Evolutionary conservation across 176 grass and related monocot genomes (phyloP).

Genomic region (Elymus sibiricus): DNA sequence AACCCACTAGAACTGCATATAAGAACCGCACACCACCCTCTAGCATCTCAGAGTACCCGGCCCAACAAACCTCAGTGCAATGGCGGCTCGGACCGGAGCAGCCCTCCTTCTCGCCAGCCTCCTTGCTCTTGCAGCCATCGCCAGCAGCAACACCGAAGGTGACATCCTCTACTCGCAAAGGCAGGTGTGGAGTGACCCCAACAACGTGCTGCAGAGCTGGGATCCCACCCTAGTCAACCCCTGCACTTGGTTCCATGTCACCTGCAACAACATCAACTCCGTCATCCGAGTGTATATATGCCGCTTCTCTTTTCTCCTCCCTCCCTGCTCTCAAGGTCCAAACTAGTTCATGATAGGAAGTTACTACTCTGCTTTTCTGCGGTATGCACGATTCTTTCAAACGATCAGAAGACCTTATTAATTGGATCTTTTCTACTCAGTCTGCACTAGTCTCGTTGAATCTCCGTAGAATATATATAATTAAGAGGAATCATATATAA

Average conservation of each 20-base stretch:
- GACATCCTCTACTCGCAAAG: constrained; percentile 43
- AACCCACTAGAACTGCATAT: neutral
- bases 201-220: constrained; percentile 40
- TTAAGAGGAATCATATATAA: neutral
- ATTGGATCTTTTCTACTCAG: neutral
- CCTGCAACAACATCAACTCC: constrained; percentile 35
- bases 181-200: constrained; percentile 16
- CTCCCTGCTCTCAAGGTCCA: neutral
- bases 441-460: neutral
- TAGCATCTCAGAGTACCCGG: neutral
- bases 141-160: constrained; percentile 45
- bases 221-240: constrained; percentile 46
- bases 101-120: neutral
- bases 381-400: too few species aligned
- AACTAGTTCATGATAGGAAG: too few species aligned
- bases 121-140: constrained; percentile 27
- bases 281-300: constrained; percentile 41
- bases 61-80: constrained; percentile 1
- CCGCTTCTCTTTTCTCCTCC: neutral
- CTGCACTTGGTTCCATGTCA: constrained; percentile 49
- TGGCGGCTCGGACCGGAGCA: neutral
- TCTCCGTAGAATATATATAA: neutral
- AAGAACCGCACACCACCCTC: neutral
- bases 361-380: neutral
- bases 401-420: neutral